A percentile compares a stretch with the other conserved stretches of the same genome.
Conservation (phyloP, 352 stramenopile species). For the Thraustotheca clavata region DNA sequence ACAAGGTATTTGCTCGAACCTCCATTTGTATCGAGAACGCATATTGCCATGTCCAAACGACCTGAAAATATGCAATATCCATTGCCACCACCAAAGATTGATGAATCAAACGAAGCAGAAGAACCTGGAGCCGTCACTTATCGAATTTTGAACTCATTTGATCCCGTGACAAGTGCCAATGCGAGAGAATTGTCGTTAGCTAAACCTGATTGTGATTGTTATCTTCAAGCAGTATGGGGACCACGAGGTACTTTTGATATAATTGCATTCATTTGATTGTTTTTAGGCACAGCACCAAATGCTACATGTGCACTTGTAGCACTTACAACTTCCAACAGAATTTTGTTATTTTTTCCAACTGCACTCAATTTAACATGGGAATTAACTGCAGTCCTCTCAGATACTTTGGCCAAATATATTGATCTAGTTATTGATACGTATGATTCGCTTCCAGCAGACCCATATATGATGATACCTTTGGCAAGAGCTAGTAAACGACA, state of each 20-base stretch:
- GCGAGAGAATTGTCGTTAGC: constrained; percentile 74
- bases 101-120: not conserved
- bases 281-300: constrained; percentile 49
- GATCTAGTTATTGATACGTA: constrained; percentile 21
- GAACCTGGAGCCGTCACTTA: constrained; percentile 35
- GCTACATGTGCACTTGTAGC: constrained; percentile 55
- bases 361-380: constrained; percentile 77
- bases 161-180: constrained; percentile 31
- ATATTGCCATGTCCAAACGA: constrained; percentile 41
- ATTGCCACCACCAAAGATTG: not conserved
- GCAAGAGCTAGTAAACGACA: not conserved
- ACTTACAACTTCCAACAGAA: constrained; percentile 44
- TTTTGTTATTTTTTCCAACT: constrained; percentile 66
- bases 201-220: constrained; percentile 56
- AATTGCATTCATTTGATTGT: not conserved
- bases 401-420: constrained; percentile 56
- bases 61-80: constrained; percentile 27
- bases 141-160: constrained; percentile 40
- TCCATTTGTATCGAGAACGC: constrained; percentile 73
- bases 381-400: constrained; percentile 56
- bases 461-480: not conserved
- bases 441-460: not conserved
- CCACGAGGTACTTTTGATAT: constrained; percentile 26
- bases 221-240: constrained; percentile 54
- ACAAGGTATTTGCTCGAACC: constrained; percentile 72